Conservation (phyloP, 768 basidiomycete species). For the Suillus alpinus region DNA sequence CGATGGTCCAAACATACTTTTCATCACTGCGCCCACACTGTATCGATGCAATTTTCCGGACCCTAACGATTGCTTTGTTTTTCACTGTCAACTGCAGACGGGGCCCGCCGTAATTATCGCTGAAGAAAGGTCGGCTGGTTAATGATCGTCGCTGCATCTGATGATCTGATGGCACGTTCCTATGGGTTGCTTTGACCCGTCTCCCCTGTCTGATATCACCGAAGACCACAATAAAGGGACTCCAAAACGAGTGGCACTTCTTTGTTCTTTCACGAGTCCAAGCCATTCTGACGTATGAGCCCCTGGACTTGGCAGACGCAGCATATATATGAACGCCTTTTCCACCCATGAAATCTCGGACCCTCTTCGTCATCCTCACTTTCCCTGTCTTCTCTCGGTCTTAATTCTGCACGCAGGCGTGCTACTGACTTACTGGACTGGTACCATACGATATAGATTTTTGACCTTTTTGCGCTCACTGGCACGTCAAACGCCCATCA, state of each 20-base stretch:
- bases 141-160: background rate
- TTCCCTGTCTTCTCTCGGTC: slow-evolving; percentile 4
- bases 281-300: background rate
- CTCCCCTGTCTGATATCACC: background rate
- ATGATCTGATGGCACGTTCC: background rate
- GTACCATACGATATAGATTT: background rate
- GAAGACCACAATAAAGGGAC: slow-evolving; percentile 12
- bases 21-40: slow-evolving; percentile 10
- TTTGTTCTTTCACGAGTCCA: slow-evolving; percentile 4
- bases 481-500: background rate
- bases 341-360: slow-evolving; percentile 11
- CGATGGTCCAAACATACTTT: background rate
- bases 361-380: slow-evolving; percentile 7
- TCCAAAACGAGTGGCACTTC: slow-evolving; percentile 6
- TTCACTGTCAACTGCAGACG: background rate
- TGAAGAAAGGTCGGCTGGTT: background rate
- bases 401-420: slow-evolving; percentile 13
- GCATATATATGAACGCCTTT: slow-evolving; percentile 18
- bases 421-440: slow-evolving; percentile 7
- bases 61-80: slow-evolving; percentile 12
- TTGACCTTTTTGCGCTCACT: background rate
- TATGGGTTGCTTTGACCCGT: background rate
- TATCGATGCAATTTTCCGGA: background rate
- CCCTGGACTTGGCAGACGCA: background rate
- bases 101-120: slow-evolving; percentile 3